A percentile compares a stretch with the other conserved stretches of the same genome.
These are phyloP conservation scores for Linderina pennispora DNA, from an alignment of 192 early-diverging fungal species.

Conservation along the genomic window DNA sequence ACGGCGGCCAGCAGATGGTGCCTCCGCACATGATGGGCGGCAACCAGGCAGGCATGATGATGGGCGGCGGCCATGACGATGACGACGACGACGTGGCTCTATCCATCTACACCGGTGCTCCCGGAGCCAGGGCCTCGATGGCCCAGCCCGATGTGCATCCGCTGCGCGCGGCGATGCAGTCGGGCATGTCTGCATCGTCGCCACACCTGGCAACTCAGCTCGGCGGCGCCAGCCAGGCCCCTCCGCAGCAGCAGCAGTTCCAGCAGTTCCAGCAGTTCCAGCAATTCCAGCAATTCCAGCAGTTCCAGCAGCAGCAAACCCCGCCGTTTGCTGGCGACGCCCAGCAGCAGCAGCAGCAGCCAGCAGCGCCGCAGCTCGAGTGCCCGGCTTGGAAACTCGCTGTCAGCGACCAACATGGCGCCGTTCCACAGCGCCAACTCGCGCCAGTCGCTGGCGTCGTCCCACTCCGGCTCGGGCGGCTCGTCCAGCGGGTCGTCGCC, in stretches of 20 bases:
- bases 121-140: constrained; percentile 32
- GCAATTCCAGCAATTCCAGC: constrained; percentile 25
- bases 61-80: constrained; percentile 1
- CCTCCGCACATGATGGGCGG: constrained; percentile 3
- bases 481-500: constrained; percentile 38
- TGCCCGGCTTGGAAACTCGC: too few relatives aligned
- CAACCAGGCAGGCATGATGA: constrained; percentile 8
- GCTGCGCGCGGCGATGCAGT: constrained; percentile 47
- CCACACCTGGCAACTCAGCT: constrained; percentile 45
- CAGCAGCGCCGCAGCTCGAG: constrained; percentile 40
- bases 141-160: constrained; percentile 38
- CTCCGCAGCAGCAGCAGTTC: constrained; percentile 12
- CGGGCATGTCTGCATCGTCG: constrained; percentile 43
- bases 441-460: constrained; percentile 43
- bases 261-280: constrained; percentile 5
- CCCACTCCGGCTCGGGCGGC: constrained; percentile 29
- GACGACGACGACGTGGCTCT: constrained; percentile 44
- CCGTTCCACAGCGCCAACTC: constrained; percentile 25
- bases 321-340: constrained; percentile 3
- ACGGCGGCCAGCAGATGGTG: constrained; percentile 9
- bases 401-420: too few relatives aligned
- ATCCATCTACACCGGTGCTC: constrained; percentile 28
- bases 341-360: too few relatives aligned
- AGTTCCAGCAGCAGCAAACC: constrained; percentile 18
- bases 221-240: constrained; percentile 23